These are phyloP conservation scores for Paracoccidioides lutzii DNA, from an alignment of 2,329 filamentous ascomycete species.

Conservation along the genomic window DNA sequence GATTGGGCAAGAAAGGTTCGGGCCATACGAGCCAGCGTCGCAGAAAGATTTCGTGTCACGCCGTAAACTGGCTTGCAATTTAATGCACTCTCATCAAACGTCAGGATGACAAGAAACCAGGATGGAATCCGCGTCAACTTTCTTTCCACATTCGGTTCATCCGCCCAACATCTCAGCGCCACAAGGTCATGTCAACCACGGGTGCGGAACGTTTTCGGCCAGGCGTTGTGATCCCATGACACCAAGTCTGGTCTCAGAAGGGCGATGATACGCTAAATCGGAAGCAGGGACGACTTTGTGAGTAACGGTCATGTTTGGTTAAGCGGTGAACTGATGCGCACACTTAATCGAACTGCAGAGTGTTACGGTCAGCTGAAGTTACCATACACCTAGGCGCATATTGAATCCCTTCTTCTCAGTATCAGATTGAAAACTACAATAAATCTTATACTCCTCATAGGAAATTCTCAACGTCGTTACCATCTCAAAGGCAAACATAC, in stretches of 20 bases:
- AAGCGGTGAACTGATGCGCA: background rate
- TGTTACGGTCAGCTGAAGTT: background rate
- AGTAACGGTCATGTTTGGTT: background rate
- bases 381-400: background rate
- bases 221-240: background rate
- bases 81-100: background rate
- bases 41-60: background rate
- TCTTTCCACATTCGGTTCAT: background rate
- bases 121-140: background rate
- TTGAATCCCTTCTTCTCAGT: background rate
- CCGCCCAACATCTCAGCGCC: too few relatives aligned
- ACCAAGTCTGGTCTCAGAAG: background rate
- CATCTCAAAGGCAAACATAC: slow-evolving; percentile 11
- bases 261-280: background rate
- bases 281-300: background rate
- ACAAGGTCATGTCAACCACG: too few relatives aligned
- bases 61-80: background rate
- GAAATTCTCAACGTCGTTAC: slow-evolving; percentile 22
- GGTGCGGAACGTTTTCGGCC: background rate
- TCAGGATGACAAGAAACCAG: background rate
- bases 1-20: background rate
- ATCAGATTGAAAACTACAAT: slow-evolving; percentile 35
- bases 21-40: background rate
- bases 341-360: background rate
- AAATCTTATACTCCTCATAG: slow-evolving; percentile 25